These are phyloP conservation scores for Emergomyces pasteurianus DNA, from an alignment of 2,329 filamentous ascomycete species.

Conservation along the genomic window DNA sequence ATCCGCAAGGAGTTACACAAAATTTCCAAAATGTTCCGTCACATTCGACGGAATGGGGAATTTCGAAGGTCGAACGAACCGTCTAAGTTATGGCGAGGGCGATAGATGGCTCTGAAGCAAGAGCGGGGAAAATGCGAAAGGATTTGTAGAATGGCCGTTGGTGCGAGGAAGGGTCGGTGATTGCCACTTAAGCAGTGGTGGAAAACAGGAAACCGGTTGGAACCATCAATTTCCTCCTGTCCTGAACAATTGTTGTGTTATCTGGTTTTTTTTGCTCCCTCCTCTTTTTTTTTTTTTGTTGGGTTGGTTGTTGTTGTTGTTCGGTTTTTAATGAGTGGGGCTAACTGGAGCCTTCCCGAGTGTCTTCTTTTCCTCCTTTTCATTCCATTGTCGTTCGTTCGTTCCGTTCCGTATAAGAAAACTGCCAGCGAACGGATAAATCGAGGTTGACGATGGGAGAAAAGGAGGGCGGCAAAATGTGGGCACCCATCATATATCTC, in stretches of 20 bases:
- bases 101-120: neutral
- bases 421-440: neutral
- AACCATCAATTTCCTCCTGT: no score
- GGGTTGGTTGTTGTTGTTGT: no score
- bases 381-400: neutral
- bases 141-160: neutral
- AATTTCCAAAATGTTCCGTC: neutral
- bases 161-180: neutral
- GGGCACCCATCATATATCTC: neutral
- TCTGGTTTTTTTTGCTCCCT: neutral
- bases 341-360: neutral
- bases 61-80: neutral
- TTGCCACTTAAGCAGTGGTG: no score
- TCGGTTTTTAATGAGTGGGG: neutral
- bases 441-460: neutral
- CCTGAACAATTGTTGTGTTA: neutral
- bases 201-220: no score
- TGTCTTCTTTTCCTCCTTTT: neutral
- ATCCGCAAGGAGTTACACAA: neutral
- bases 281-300: neutral
- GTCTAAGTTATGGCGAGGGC: neutral
- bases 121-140: neutral
- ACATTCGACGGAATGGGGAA: neutral
- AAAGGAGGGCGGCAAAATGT: neutral
- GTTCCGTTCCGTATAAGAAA: neutral